Percentiles rank a stretch among this genome's conserved stretches.
phyloP scores from a whole-genome alignment of 1,284 basidiomycete species.

The Peniophora sp. region DNA sequence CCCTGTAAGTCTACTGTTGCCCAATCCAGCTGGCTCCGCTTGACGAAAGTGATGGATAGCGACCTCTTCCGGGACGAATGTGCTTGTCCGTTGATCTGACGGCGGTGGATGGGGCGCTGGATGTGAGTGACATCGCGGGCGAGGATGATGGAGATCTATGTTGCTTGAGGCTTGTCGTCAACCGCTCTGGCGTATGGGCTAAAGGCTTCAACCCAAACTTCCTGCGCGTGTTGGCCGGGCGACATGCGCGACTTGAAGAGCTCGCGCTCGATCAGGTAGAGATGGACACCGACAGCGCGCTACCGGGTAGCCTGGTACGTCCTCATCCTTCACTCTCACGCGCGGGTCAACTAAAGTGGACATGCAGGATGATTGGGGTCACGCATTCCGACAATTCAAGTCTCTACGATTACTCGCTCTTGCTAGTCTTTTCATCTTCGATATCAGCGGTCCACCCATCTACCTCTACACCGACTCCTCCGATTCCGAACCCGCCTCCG shows the following conservation, averaged over 20 bases:
- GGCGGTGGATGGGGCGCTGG: no score
- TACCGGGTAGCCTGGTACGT: conserved; percentile 11
- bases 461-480: neutral
- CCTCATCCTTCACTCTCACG: neutral
- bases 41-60: no score
- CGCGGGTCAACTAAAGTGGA: neutral
- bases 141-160: no score
- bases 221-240: conserved; percentile 6
- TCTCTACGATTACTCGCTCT: conserved; percentile 9
- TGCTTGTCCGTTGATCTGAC: no score
- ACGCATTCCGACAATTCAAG: conserved; percentile 8
- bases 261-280: conserved; percentile 10
- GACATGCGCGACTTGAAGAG: conserved; percentile 18
- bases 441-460: conserved; percentile 1
- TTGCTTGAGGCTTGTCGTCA: conserved; percentile 7
- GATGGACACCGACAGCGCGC: conserved; percentile 2
- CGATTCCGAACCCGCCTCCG: conserved; percentile 4
- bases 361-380: conserved; percentile 8
- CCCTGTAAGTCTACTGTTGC: no score
- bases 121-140: no score
- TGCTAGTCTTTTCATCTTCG: conserved; percentile 11
- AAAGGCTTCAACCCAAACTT: conserved; percentile 7
- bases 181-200: conserved; percentile 8
- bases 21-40: no score
- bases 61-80: no score